Percentiles rank a stretch among this genome's conserved stretches.
phyloP scores from a whole-genome alignment of 495 filamentous ascomycete genomes.

The Neurospora sp. region DNA sequence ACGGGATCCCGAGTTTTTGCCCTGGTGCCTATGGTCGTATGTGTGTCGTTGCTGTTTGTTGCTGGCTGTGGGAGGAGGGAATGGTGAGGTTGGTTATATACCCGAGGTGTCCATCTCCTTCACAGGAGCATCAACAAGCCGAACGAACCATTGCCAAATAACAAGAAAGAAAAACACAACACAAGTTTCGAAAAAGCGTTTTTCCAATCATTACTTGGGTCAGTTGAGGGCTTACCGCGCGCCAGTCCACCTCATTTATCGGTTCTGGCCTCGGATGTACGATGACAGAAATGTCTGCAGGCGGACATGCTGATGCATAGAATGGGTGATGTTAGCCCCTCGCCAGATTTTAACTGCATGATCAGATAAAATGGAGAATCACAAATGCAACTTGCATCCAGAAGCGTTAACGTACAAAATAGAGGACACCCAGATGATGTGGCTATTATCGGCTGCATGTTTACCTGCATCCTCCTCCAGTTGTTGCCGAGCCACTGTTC shows the following conservation, averaged over 20 bases:
- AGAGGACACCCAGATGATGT: neutral
- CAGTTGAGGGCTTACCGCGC: neutral
- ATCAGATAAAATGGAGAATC: neutral
- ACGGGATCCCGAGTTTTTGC: conserved; percentile 33
- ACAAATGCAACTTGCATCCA: neutral
- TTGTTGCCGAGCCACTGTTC: neutral
- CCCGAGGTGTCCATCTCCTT: neutral
- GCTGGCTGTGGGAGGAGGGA: neutral
- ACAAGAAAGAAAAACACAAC: neutral
- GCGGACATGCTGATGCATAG: neutral
- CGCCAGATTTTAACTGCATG: neutral
- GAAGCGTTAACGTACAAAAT: neutral
- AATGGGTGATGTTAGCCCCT: neutral
- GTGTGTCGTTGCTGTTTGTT: neutral
- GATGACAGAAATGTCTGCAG: neutral
- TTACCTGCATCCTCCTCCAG: neutral
- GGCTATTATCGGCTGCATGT: neutral
- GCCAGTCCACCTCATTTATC: neutral
- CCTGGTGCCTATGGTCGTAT: neutral
- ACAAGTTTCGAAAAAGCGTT: neutral
- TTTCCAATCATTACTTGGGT: neutral
- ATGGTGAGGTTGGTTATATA: neutral
- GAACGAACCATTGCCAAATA: neutral
- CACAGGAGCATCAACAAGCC: neutral
- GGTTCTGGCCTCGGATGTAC: neutral